Conservation (phyloP, 192 early-diverging fungal species). For the Umbelopsis ramanniana region DNA sequence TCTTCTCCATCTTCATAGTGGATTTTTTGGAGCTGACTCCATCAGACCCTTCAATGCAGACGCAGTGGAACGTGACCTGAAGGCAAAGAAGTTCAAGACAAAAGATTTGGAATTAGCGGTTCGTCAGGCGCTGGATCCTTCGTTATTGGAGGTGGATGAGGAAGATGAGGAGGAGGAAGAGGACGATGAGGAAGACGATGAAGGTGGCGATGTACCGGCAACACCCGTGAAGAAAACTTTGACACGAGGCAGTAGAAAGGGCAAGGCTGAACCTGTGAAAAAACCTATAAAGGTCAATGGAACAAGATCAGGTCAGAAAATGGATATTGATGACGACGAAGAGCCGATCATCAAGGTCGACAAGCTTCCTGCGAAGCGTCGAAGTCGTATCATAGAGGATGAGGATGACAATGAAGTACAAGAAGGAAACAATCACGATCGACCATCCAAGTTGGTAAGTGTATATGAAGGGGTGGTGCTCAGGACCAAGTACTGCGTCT, state of each 20-base stretch:
- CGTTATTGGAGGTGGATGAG: constrained; percentile 24
- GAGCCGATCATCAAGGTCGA: not conserved
- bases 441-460: constrained; percentile 16
- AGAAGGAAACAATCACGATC: constrained; percentile 12
- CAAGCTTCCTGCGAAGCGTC: not conserved
- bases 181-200: constrained; percentile 25
- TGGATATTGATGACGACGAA: constrained; percentile 7
- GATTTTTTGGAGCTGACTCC: constrained; percentile 45
- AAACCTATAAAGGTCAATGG: not conserved
- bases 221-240: not conserved
- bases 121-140: constrained; percentile 42
- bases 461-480: not conserved
- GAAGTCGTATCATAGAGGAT: constrained; percentile 19
- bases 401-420: constrained; percentile 4
- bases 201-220: not conserved
- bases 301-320: not conserved
- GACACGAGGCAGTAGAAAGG: not conserved
- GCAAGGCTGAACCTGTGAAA: not conserved
- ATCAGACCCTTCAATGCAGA: constrained; percentile 42
- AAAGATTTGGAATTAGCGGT: constrained; percentile 44
- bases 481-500: not conserved
- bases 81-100: constrained; percentile 47
- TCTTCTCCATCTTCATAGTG: constrained; percentile 20
- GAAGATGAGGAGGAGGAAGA: constrained; percentile 26
- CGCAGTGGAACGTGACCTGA: constrained; percentile 39